Percentiles rank a stretch among this genome's conserved stretches.
These are phyloP conservation scores for Penicillium sp. DNA, from an alignment of 2,329 filamentous ascomycete species.

Conservation along the genomic window DNA sequence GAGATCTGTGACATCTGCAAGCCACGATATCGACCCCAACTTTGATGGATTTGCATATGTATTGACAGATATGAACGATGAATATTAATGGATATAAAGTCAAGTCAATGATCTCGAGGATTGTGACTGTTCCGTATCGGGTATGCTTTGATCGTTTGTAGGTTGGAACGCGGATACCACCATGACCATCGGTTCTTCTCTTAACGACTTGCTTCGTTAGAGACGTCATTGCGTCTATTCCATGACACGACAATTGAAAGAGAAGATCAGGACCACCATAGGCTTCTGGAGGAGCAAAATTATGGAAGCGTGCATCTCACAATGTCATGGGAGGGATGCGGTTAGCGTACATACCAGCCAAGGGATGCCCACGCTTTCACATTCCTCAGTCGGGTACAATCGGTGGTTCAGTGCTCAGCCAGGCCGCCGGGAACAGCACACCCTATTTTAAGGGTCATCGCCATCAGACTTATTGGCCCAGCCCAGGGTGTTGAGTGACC, in stretches of 20 bases:
- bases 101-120: background rate
- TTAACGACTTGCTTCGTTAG: background rate
- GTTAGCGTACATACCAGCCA: conserved; percentile 10
- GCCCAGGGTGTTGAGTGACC: too few relatives aligned
- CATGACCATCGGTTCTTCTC: background rate
- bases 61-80: background rate
- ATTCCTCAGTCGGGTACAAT: conserved; percentile 9
- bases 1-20: conserved; percentile 4
- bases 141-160: background rate
- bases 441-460: background rate
- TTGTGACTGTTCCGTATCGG: background rate
- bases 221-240: background rate
- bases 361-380: conserved; percentile 7
- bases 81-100: too few relatives aligned
- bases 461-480: background rate
- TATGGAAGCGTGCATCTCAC: background rate
- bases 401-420: background rate
- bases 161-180: background rate
- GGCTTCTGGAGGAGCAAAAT: background rate
- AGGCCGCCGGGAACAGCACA: background rate
- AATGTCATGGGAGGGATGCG: background rate
- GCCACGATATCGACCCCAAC: conserved; percentile 3
- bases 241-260: background rate
- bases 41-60: background rate
- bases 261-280: background rate